Base-by-base conservation (phyloP, 306 rosid genomes). In the Betula pendula region DNA sequence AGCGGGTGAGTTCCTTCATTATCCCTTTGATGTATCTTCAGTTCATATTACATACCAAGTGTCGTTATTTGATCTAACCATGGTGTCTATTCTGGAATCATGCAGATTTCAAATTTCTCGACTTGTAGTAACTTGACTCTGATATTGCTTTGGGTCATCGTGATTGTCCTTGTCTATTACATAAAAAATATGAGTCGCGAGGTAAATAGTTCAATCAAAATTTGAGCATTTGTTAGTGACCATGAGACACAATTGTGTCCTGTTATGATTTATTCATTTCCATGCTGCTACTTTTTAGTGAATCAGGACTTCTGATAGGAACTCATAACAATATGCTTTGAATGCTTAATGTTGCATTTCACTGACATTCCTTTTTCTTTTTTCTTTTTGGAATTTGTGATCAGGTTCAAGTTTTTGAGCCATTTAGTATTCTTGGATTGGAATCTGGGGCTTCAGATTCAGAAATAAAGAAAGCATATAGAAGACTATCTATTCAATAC, bases 381-480 rank as follows among this genome's bases (percentile, higher is more conserved):
- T 29, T 13, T 25, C 68, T 42, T 67, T 52, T 22, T 69, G 45
- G 68, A 63, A 65, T 52, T 31, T 66, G 72, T 66, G 17, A 66
- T 65, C 96, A 96, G 99, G 82, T 72, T 75, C 90, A 89, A 89
- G 85, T 91, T 85, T 96, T 96, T 11, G 97, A 96, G 84, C 99
- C 99, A 24, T 96, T 85, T 82, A 88, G 67, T 68, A 92, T 96
- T 85, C 91, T 96, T 78, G 98, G 90, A 82, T 85, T 92, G 88
- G 94, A 88, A 51, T 82, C 91, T 13, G 91, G 97, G 82, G 98
- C 91, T 24, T 40, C 79, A 1, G 97, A 92, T 43, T 85, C 86
- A 16, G 97, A 89, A 27, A 89, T 96, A 83, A 92, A 89, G 90
- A 92, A 92, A 93, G 91, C 90, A 10, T 92, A 91, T 80, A 92